These are phyloP conservation scores for Gaeumannomyces tritici DNA, from an alignment of 2,329 filamentous ascomycete species.

Conservation along the genomic window DNA sequence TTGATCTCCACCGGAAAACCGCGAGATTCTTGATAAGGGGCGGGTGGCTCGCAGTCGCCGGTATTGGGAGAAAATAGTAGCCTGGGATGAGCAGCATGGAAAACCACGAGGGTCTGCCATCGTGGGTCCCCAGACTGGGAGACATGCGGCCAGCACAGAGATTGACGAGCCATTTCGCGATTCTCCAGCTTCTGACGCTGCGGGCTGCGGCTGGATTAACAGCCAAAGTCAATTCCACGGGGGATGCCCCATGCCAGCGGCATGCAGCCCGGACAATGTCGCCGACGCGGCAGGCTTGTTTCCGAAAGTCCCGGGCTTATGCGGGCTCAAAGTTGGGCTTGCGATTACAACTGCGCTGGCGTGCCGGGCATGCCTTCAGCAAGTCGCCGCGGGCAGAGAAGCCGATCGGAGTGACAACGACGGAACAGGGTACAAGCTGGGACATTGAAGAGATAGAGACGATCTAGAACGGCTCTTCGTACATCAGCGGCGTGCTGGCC, in stretches of 20 bases:
- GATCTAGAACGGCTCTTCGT: background rate
- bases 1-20: background rate
- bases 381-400: background rate
- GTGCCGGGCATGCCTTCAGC: no score
- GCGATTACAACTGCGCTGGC: background rate
- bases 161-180: no score
- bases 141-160: background rate
- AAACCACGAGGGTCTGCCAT: background rate
- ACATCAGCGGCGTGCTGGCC: background rate
- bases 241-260: background rate
- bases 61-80: background rate
- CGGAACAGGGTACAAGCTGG: background rate
- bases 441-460: background rate
- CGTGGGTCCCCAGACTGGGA: conserved; percentile 1
- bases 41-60: background rate
- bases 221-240: background rate
- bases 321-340: background rate
- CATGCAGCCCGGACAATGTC: background rate
- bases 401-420: background rate
- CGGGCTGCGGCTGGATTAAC: background rate
- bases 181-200: background rate
- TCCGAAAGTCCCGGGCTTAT: background rate
- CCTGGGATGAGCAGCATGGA: background rate
- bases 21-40: background rate
- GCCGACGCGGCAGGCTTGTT: background rate